phyloP scores from a whole-genome alignment of 176 grass and related monocot genomes.

The Rhynchospora pubera region DNA sequence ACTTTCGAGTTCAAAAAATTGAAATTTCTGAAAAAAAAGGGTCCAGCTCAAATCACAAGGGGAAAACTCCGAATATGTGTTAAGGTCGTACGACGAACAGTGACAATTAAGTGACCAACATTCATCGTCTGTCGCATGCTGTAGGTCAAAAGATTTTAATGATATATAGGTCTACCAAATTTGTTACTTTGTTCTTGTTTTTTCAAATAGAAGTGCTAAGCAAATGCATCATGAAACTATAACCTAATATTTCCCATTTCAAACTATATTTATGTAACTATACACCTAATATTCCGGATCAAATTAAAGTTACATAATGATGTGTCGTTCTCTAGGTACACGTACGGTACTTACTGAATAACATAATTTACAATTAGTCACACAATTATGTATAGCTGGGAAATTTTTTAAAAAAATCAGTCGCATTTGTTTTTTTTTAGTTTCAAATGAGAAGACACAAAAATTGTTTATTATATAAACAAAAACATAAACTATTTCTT shows the following conservation, averaged over 20 bases:
- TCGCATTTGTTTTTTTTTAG: not conserved
- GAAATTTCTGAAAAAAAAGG: no score
- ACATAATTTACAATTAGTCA: no score
- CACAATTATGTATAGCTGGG: no score
- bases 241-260: not conserved
- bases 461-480: not conserved
- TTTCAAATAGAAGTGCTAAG: not conserved
- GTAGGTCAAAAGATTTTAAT: not conserved
- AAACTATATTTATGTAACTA: not conserved
- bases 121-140: not conserved
- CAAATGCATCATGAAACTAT: not conserved
- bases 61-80: no score
- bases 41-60: no score
- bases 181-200: not conserved
- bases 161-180: not conserved
- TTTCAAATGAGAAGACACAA: not conserved
- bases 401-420: no score
- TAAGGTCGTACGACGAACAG: not conserved
- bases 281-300: not conserved
- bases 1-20: no score
- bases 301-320: not conserved
- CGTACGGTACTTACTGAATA: no score
- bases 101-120: not conserved
- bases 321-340: not conserved
- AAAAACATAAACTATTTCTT: not conserved